Evolutionary conservation across 2,329 filamentous ascomycete genomes (phyloP), one percentile per base, ranked within the genome.

Genomic region (Epichloe hybrida): DNA sequence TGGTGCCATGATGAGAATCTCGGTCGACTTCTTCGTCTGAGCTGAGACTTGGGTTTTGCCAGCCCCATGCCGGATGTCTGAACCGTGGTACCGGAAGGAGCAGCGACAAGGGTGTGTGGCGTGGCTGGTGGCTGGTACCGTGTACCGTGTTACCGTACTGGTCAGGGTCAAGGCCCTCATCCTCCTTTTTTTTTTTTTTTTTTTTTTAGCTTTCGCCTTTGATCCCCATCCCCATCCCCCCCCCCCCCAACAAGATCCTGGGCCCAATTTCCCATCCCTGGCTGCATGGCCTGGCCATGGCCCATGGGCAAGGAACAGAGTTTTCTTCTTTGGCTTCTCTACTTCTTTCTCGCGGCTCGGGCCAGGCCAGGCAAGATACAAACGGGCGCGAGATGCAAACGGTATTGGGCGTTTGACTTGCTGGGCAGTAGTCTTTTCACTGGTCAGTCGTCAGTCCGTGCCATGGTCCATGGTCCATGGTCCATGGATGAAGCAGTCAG

Each of bases 261-360:
- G 50, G 44, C 46, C 36, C 40, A 55, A 52, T 52, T 49, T 53
- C 49, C 53, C 51, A 45, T 48, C 43, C 47, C 36, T 31, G 27
- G 27, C 27, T 31, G 27, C 27, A 31, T 31, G 3, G 3, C 8
- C 49, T 50, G 53, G 53, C 43, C 50, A 36, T 44, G 48, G 41
- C 11, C 43, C 50, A 36, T 44, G 48, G 41, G 11, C 17, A 39
- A 35, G 49, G n/a, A 48, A 38, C 36, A 50, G 39, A 46, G 36
- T 42, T 50, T 44, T 40, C 39, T 52, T 48, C 43, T 42, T 51
- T 12, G 41, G 36, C 31, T 47, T 50, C 17, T 17, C 50, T 47
- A 27, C 31, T 47, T 50, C 17, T 17, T 53, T 47, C 40, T 50
- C 45, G 35, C 50, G 43, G 51, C 39, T 41, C 45, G 45, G 21